Evolutionary conservation across 129 eudicot species (phyloP), one percentile per base, ranked within the genome.

Genomic region (Chrysanthemum lavandulifolium): DNA sequence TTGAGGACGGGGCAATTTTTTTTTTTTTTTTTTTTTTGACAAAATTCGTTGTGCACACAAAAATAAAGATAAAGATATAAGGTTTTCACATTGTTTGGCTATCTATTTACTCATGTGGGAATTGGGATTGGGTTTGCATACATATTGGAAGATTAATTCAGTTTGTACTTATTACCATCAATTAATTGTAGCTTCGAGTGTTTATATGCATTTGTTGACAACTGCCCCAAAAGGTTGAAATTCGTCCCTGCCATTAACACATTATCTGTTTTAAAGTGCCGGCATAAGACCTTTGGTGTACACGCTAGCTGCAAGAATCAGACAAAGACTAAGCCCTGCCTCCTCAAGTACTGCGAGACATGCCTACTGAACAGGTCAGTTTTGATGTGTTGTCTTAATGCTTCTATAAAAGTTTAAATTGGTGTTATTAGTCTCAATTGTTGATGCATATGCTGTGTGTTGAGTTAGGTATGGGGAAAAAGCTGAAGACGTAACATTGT

Each of bases 311-410:
- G 99, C 94, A 90, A 77, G 81, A 88, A 88, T 63, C 78, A 52
- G 82, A 58, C 74, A 78, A 79, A 59, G 61, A 74, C 81, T 76
- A 95, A 83, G 81, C 97, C 81, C 50, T 95, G 99, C 66, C 21
- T 84, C 43, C 14, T 88, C 15, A 78, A 74, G 82, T 86, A 82
- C 56, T 95, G 99, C 77, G 82, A 84, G 27, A 83, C 76, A 61
- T 95, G 99, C 84, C 96, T 95, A 52, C 75, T 80, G 50, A 95
- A 95, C 80, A 90, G 97, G 99, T 95, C 56, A 57, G 53, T 18
- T 61, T 59, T 53, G 13, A 6, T 45, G 25, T 57, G 25, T 45
- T 66, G 61, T 40, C 25, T 49, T 64, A 14, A 21, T 15, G 72
- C 15, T 47, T 72, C 6, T 13, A 53, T 67, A 4, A n/a, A 51